Evolutionary conservation across 768 basidiomycete genomes (phyloP), one percentile per base, ranked within the genome.

Genomic region (Gloeostereum incarnatum): DNA sequence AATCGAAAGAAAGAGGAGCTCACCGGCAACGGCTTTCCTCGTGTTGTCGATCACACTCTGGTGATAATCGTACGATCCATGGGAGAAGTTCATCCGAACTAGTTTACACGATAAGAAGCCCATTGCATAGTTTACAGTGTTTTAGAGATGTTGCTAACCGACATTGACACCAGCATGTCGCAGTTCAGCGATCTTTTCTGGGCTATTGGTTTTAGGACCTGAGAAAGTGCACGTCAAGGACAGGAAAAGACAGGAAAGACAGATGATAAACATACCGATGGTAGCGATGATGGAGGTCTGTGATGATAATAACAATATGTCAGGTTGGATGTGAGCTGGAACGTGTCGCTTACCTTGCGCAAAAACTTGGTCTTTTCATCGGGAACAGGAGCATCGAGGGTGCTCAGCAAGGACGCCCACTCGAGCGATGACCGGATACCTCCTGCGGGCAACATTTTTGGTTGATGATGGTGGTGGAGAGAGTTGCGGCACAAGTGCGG

Each of bases 31-130:
- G 69, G 85, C 81, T 57, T 80, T 81, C 53, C 93, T 74, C 36
- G 91, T 85, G 71, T 98, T 98, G 68, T 98, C 93, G 57, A 99
- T 91, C 49, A 98, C 96, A 47, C 88, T 92, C 67, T 99, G 92
- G 66, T 98, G 96, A 60, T 94, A 98, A 53, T 92, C 91, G 62
- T 99, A 93, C 40, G 83, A 84, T 33, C 96, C 96, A 78, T 99
- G 96, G 39, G 94, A 98, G 61, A 98, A 99, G 75, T 99, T 99
- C 96, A 99, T 98, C 64, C 96, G 93, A 47, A 99, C 96, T 97
- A 50, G 29, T n/a, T n/a, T n/a, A n/a, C n/a, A n/a, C n/a, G 40
- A 39, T 20, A 19, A 22, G 41, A 45, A 30, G 41, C 42, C 24
- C 44, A 40, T 16, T 35, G 36, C 30, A 25, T 23, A 31, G 18